These are phyloP conservation scores for Quercus suber DNA, from an alignment of 306 rosid species.

Conservation along the genomic window DNA sequence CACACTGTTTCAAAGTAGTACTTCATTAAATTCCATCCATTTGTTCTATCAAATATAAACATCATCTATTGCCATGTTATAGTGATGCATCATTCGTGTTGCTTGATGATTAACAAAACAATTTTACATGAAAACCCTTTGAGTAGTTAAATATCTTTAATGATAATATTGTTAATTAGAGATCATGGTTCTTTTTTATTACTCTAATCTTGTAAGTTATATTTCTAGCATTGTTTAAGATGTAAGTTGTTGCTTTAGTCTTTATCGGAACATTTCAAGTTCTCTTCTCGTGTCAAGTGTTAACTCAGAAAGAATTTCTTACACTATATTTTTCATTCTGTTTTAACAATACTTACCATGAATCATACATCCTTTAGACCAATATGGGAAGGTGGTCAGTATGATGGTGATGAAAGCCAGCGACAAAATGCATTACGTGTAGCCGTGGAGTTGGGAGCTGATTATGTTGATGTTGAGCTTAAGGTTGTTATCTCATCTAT, in stretches of 20 bases:
- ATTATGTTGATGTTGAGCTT: slow-evolving; percentile 59
- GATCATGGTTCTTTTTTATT: neutral
- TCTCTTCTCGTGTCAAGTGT: neutral
- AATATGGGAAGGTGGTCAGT: slow-evolving; percentile 62
- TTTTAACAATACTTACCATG: neutral
- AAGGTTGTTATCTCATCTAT: slow-evolving; percentile 27
- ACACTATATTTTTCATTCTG: neutral
- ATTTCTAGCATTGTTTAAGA: neutral
- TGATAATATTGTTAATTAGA: neutral
- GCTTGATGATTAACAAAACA: neutral
- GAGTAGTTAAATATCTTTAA: neutral
- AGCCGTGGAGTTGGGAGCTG: slow-evolving; percentile 53
- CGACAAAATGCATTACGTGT: slow-evolving; percentile 41
- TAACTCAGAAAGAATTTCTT: neutral
- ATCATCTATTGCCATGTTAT: neutral
- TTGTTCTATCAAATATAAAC: neutral
- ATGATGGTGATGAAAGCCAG: slow-evolving; percentile 52
- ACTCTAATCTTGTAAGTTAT: neutral
- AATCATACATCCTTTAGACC: slow-evolving; percentile 40
- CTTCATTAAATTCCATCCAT: neutral
- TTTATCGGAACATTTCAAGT: neutral
- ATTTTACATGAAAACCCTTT: neutral
- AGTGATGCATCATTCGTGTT: neutral
- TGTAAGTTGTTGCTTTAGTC: neutral
- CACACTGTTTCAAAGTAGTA: neutral